These are phyloP conservation scores for Podaxis carcinomalis DNA, from an alignment of 768 basidiomycete genomes.

Conservation along the genomic window DNA sequence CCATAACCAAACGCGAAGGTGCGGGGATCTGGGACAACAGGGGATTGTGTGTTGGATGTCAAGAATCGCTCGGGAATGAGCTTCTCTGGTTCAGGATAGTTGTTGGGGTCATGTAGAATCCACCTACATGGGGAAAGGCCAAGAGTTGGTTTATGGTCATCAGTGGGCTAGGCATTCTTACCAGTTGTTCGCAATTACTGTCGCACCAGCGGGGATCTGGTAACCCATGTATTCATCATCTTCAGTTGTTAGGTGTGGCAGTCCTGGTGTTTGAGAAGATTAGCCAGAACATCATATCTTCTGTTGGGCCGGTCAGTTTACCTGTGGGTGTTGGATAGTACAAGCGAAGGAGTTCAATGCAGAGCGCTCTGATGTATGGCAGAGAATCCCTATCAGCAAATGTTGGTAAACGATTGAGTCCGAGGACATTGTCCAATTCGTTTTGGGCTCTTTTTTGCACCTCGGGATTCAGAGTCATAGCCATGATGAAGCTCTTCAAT, in stretches of 20 bases:
- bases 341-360: conserved; percentile 16
- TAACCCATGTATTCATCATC: conserved; percentile 18
- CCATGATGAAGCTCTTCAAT: conserved; percentile 12
- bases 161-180: neutral
- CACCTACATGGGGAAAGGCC: conserved; percentile 13
- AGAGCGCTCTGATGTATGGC: conserved; percentile 17
- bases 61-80: conserved; percentile 19
- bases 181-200: conserved; percentile 19
- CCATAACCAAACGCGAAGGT: conserved; percentile 9
- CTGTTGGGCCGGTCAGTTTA: neutral
- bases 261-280: conserved; percentile 3
- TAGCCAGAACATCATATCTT: conserved; percentile 4
- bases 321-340: conserved; percentile 18
- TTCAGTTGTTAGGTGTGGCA: conserved; percentile 13
- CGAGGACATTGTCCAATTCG: conserved; percentile 24
- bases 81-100: conserved; percentile 15
- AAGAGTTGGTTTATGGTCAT: neutral
- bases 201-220: conserved; percentile 15
- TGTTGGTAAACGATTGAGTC: conserved; percentile 20
- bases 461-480: conserved; percentile 15
- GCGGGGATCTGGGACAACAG: neutral
- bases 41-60: neutral
- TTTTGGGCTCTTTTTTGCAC: conserved; percentile 15
- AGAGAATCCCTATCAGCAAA: conserved; percentile 19
- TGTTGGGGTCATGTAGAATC: conserved; percentile 20